These are phyloP conservation scores for sunflower (Helianthus annuus) DNA, from an alignment of 129 eudicot species.

Conservation along the genomic window DNA sequence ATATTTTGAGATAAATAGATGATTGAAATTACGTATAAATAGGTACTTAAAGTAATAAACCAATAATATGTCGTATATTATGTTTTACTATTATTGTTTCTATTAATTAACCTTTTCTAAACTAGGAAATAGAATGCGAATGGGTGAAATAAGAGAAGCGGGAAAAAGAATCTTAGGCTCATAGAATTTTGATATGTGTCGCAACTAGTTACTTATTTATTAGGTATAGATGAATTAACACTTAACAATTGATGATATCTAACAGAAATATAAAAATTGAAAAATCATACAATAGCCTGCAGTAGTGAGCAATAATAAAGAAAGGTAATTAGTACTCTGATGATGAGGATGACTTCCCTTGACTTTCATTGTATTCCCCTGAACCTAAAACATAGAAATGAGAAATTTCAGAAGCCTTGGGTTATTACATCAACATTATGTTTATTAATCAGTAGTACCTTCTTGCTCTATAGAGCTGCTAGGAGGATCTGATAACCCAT, in stretches of 20 bases:
- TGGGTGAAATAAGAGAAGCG: too few species aligned
- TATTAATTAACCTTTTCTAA: too few species aligned
- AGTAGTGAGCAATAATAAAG: slow-evolving; percentile 25
- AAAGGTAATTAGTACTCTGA: slow-evolving; percentile 52
- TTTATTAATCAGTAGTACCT: slow-evolving; percentile 35
- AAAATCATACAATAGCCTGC: slow-evolving; percentile 16
- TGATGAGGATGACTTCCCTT: slow-evolving; percentile 41
- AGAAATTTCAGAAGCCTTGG: slow-evolving; percentile 24
- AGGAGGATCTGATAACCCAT: slow-evolving; percentile 37
- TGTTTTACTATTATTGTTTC: too few species aligned
- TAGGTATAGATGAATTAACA: too few species aligned
- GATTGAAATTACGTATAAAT: too few species aligned
- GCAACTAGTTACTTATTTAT: too few species aligned
- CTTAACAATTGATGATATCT: not conserved
- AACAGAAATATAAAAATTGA: slow-evolving; percentile 2
- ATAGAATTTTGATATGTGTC: too few species aligned
- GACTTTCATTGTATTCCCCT: slow-evolving; percentile 34
- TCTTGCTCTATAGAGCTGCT: slow-evolving; percentile 36
- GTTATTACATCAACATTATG: not conserved
- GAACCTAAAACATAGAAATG: slow-evolving; percentile 45
- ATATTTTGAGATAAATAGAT: too few species aligned
- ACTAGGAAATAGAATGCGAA: too few species aligned
- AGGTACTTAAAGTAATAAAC: too few species aligned
- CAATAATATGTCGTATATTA: too few species aligned
- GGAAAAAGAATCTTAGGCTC: too few species aligned